A percentile compares a stretch with the other conserved stretches of the same genome.
phyloP scores from a whole-genome alignment of 2,329 filamentous ascomycete species.

The Laburnicola sp. region DNA sequence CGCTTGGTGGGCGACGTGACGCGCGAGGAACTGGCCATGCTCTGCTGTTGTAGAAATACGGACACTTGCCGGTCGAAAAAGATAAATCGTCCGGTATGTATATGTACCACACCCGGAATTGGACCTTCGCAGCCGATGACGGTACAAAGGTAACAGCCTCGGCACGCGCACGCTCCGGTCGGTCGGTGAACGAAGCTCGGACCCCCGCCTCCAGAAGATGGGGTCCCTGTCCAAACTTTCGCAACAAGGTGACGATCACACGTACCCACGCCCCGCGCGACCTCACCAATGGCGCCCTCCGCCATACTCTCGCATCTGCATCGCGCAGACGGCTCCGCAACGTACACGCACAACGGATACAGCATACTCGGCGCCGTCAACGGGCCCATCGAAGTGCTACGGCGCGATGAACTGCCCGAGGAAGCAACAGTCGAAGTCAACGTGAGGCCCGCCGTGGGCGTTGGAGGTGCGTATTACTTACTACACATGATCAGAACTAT shows the following conservation, averaged over 20 bases:
- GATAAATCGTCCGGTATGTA: no score
- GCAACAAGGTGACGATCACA: neutral
- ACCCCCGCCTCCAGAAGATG: slow-evolving; percentile 2
- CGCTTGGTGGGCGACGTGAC: slow-evolving; percentile 56
- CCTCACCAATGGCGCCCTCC: slow-evolving; percentile 28
- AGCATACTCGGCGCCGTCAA: slow-evolving; percentile 85
- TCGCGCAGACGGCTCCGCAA: slow-evolving; percentile 78
- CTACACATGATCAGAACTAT: neutral
- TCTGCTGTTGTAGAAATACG: slow-evolving; percentile 1
- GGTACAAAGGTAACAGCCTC: slow-evolving; percentile 9
- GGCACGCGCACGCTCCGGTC: slow-evolving; percentile 6
- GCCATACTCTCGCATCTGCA: slow-evolving; percentile 55
- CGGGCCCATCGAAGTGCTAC: slow-evolving; percentile 85
- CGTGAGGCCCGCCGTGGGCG: slow-evolving; percentile 80
- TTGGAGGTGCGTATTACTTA: slow-evolving; percentile 64
- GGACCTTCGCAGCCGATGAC: slow-evolving; percentile 7
- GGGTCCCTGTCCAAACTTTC: slow-evolving; percentile 11
- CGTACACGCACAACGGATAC: slow-evolving; percentile 75
- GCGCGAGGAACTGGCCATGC: slow-evolving; percentile 40
- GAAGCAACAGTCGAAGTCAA: slow-evolving; percentile 90
- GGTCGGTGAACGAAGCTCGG: slow-evolving; percentile 10
- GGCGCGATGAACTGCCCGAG: slow-evolving; percentile 87
- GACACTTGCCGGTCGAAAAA: neutral
- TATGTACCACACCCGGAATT: neutral
- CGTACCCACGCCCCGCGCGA: neutral